Evolutionary conservation across 192 early-diverging fungal genomes (phyloP).

Genomic region (Dissophora globulifera): DNA sequence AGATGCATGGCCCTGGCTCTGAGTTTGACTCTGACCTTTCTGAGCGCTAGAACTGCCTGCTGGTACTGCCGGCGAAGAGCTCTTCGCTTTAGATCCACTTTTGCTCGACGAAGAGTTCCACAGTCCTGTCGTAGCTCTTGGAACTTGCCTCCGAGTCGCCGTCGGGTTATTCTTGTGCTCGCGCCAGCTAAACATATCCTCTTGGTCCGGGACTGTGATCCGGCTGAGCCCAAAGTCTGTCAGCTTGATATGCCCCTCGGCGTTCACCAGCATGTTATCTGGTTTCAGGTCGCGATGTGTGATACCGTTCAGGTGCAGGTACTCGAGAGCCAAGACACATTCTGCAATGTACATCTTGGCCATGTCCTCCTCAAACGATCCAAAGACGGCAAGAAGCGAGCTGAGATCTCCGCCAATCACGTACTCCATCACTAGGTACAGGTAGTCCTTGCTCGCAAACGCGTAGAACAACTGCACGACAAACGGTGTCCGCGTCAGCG

Average conservation of each 20-base stretch:
- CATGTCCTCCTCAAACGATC: slow-evolving; percentile 82
- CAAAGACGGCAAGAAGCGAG: slow-evolving; percentile 77
- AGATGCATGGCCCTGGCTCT: not conserved
- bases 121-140: slow-evolving; percentile 1
- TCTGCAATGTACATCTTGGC: slow-evolving; percentile 92
- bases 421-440: slow-evolving; percentile 95
- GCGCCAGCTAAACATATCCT: slow-evolving; percentile 40
- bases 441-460: slow-evolving; percentile 87
- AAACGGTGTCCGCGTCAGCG: slow-evolving; percentile 82
- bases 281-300: slow-evolving; percentile 87
- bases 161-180: slow-evolving; percentile 42
- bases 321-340: slow-evolving; percentile 89
- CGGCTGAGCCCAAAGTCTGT: slow-evolving; percentile 96
- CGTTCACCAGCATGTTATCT: slow-evolving; percentile 87
- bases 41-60: no score
- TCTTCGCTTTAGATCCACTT: slow-evolving; percentile 11
- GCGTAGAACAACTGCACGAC: slow-evolving; percentile 95
- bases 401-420: slow-evolving; percentile 89
- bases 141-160: slow-evolving; percentile 14
- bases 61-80: not conserved
- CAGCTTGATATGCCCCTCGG: slow-evolving; percentile 91
- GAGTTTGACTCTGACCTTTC: no score
- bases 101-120: not conserved
- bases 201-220: slow-evolving; percentile 71
- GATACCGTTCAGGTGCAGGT: slow-evolving; percentile 91